phyloP scores from a whole-genome alignment of 169 alveolate genomes.

The Haemoproteus tartakovskyi region DNA sequence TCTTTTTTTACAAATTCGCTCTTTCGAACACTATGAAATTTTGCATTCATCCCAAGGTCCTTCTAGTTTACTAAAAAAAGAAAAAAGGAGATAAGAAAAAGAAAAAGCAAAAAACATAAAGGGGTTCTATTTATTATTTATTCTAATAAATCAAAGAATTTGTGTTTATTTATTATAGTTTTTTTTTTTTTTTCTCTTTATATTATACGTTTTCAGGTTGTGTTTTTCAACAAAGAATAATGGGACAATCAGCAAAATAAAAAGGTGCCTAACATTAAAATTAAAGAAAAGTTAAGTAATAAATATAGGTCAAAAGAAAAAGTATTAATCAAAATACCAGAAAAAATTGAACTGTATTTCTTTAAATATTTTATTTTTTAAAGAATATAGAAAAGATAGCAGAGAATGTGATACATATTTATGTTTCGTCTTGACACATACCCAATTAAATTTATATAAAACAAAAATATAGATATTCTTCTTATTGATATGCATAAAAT shows the following conservation, averaged over 20 bases:
- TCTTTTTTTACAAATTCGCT: no score
- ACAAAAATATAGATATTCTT: slow-evolving; percentile 21
- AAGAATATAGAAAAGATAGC: no score
- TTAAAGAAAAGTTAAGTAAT: no score
- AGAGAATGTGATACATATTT: no score
- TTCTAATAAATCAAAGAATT: neutral
- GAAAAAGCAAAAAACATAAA: neutral
- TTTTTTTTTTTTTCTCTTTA: neutral
- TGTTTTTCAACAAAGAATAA: slow-evolving; percentile 35
- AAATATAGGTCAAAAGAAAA: no score
- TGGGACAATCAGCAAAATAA: slow-evolving; percentile 40
- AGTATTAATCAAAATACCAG: no score
- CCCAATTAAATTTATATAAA: slow-evolving; percentile 35
- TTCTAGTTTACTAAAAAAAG: slow-evolving; percentile 3
- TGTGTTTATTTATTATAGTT: neutral
- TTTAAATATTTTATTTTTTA: no score
- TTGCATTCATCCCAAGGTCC: slow-evolving; percentile 11
- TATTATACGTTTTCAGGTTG: slow-evolving; percentile 30
- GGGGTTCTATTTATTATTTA: neutral
- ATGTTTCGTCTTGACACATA: no score
- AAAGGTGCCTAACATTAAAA: slow-evolving; percentile 15
- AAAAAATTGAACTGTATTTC: no score
- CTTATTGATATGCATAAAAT: slow-evolving; percentile 45
- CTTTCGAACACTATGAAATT: no score
- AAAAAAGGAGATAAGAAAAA: neutral